phyloP scores from a whole-genome alignment of 2,329 filamentous ascomycete species.

The Alternaria burnsii region DNA sequence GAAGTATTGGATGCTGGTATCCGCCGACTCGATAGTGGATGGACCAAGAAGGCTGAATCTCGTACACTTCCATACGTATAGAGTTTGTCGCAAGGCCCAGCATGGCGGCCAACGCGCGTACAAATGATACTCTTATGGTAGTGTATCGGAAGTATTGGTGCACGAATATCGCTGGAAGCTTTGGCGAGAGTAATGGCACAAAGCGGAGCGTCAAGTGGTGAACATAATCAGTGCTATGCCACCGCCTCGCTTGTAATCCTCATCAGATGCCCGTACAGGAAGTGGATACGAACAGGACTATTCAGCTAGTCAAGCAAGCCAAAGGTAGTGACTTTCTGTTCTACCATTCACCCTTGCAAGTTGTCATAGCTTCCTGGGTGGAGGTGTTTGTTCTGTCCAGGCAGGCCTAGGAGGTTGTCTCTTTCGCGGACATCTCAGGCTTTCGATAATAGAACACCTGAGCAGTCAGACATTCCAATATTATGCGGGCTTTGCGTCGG shows the following conservation, averaged over 20 bases:
- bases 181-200: not conserved
- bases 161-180: not conserved
- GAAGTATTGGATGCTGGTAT: not conserved
- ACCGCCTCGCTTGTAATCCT: not conserved
- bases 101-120: not conserved
- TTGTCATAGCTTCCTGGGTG: not conserved
- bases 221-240: not conserved
- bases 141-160: not conserved
- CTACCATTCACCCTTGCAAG: not conserved
- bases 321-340: not conserved
- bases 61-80: not conserved
- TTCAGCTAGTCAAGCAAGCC: not conserved
- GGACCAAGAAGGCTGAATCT: not conserved
- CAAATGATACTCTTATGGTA: not conserved
- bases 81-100: not conserved
- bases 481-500: not conserved
- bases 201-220: not conserved
- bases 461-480: not conserved
- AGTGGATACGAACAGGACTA: not conserved
- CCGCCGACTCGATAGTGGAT: not conserved
- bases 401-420: not conserved
- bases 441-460: not conserved
- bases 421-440: not conserved
- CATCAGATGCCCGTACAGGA: not conserved
- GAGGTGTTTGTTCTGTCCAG: not conserved